These are phyloP conservation scores for Zygoascus biomembranicola DNA, from an alignment of 805 yeast genomes.

Conservation along the genomic window DNA sequence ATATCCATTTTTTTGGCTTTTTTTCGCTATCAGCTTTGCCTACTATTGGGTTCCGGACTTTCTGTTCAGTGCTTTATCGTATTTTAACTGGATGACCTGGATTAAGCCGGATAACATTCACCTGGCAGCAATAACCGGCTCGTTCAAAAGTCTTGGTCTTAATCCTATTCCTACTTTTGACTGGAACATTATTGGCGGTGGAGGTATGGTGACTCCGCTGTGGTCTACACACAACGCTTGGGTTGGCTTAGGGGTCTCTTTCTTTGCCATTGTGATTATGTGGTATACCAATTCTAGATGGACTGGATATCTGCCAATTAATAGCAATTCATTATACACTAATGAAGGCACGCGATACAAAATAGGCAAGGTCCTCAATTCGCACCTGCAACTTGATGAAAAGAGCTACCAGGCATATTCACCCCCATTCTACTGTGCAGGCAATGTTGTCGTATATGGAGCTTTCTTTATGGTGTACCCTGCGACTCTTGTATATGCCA, in stretches of 20 bases:
- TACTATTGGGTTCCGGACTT: conserved; percentile 56
- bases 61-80: conserved; percentile 48
- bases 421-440: conserved; percentile 61
- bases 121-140: conserved; percentile 43
- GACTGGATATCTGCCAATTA: conserved; percentile 52
- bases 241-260: conserved; percentile 18
- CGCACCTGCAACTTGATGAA: conserved; percentile 31
- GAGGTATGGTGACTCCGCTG: conserved; percentile 49
- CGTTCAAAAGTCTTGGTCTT: conserved; percentile 30
- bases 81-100: conserved; percentile 56
- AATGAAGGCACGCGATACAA: conserved; percentile 43
- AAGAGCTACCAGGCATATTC: conserved; percentile 48
- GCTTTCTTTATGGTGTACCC: conserved; percentile 51
- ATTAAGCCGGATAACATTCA: conserved; percentile 42
- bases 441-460: conserved; percentile 37
- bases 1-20: conserved; percentile 34
- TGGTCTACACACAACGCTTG: conserved; percentile 37
- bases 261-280: conserved; percentile 33
- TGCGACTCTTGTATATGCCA: conserved; percentile 40
- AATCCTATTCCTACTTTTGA: conserved; percentile 39
- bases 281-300: conserved; percentile 50
- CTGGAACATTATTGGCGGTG: conserved; percentile 30
- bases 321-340: conserved; percentile 43
- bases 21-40: conserved; percentile 33
- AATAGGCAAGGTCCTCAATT: conserved; percentile 36